Evolutionary conservation across 1,139 yeast genomes (phyloP).

Genomic region (Hyphopichia wangnamkhiaoensis): DNA sequence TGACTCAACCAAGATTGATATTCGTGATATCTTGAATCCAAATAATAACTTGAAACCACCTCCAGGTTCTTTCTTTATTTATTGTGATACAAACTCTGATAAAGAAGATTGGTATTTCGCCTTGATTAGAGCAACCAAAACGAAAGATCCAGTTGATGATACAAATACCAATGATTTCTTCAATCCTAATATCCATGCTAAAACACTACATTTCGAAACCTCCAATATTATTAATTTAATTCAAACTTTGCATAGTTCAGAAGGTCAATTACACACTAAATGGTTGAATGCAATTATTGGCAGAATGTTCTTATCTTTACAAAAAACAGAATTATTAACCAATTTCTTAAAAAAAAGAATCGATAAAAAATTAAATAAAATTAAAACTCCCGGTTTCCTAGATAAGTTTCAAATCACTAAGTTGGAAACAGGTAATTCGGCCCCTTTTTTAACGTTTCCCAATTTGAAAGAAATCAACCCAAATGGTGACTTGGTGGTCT

Average conservation of each 20-base stretch:
- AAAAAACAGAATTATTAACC: conserved; percentile 67
- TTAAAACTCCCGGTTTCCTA: conserved; percentile 83
- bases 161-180: conserved; percentile 9
- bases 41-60: conserved; percentile 34
- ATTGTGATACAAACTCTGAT: conserved; percentile 73
- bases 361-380: conserved; percentile 70
- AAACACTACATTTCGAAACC: conserved; percentile 71
- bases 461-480: conserved; percentile 69
- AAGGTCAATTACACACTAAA: conserved; percentile 78
- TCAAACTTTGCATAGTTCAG: conserved; percentile 76
- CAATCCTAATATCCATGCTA: conserved; percentile 55
- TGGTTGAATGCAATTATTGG: conserved; percentile 92
- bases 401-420: conserved; percentile 77
- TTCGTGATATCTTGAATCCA: conserved; percentile 3
- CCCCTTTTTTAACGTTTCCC: conserved; percentile 81
- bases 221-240: conserved; percentile 71
- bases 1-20: background rate
- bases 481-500: conserved; percentile 73
- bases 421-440: conserved; percentile 74
- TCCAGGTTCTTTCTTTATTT: conserved; percentile 65
- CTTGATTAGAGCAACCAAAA: conserved; percentile 70
- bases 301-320: conserved; percentile 72
- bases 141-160: conserved; percentile 6
- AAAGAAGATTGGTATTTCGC: conserved; percentile 95
- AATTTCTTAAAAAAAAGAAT: conserved; percentile 58